Percentiles rank a stretch among this genome's conserved stretches.
Conservation (phyloP, 2,329 filamentous ascomycete species). For the Trichophyton rubrum region DNA sequence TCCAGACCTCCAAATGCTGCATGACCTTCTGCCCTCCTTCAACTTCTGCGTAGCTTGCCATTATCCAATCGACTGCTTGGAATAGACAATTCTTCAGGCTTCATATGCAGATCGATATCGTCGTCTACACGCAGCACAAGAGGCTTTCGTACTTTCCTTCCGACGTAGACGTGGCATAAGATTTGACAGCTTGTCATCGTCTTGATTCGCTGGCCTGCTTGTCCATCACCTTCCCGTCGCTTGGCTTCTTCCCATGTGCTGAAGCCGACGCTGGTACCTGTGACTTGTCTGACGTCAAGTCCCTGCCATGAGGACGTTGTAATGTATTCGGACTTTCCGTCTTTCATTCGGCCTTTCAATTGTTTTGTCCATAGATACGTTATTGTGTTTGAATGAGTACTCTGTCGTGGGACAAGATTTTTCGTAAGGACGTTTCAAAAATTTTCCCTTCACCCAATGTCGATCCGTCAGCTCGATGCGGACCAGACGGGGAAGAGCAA, state of each 20-base stretch:
- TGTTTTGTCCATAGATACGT: neutral
- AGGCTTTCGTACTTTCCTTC: neutral
- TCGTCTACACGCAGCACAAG: neutral
- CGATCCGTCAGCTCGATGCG: neutral
- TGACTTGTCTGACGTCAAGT: slow-evolving; percentile 1
- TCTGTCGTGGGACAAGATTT: neutral
- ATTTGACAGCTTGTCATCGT: neutral
- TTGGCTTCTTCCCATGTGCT: neutral
- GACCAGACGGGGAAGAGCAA: neutral
- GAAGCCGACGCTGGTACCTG: neutral
- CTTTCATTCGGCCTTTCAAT: neutral
- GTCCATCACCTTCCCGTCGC: neutral
- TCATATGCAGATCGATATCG: neutral
- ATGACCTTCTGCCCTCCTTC: neutral
- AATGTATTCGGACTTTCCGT: neutral
- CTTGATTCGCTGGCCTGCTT: neutral
- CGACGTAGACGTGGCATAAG: neutral
- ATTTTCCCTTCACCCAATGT: neutral
- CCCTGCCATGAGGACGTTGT: neutral
- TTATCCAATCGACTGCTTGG: neutral
- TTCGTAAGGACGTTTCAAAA: neutral
- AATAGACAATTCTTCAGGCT: slow-evolving; percentile 1
- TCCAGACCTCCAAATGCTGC: neutral
- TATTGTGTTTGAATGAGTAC: neutral
- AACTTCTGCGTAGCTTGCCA: neutral